A percentile compares a stretch with the other conserved stretches of the same genome.
Evolutionary conservation across 805 yeast species (phyloP).

Genomic region (Ogataea thermomethanolica): DNA sequence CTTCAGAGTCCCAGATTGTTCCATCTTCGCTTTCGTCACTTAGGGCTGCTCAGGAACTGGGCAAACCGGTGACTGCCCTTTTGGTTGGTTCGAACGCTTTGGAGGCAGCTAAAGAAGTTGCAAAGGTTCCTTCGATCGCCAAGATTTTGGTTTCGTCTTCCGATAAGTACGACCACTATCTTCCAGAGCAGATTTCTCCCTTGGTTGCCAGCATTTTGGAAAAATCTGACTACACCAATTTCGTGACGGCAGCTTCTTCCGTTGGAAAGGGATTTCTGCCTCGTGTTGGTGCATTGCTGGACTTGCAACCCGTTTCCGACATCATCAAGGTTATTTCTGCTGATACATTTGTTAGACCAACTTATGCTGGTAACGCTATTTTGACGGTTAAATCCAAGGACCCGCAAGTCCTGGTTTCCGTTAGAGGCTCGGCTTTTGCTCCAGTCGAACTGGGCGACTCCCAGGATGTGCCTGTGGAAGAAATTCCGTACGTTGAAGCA

Average conservation of each 20-base stretch:
- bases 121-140: slow-evolving; percentile 50
- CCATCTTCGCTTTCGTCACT: slow-evolving; percentile 71
- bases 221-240: slow-evolving; percentile 54
- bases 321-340: slow-evolving; percentile 62
- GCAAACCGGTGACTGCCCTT: slow-evolving; percentile 77
- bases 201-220: slow-evolving; percentile 48
- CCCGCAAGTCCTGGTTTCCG: slow-evolving; percentile 62
- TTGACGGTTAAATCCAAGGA: slow-evolving; percentile 76
- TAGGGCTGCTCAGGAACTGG: slow-evolving; percentile 72
- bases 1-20: slow-evolving; percentile 49
- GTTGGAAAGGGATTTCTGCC: slow-evolving; percentile 87
- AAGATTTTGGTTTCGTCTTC: slow-evolving; percentile 59
- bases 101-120: slow-evolving; percentile 47
- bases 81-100: slow-evolving; percentile 61
- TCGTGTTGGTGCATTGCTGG: slow-evolving; percentile 78
- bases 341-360: slow-evolving; percentile 84
- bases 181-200: slow-evolving; percentile 84
- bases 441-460: slow-evolving; percentile 34
- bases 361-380: slow-evolving; percentile 93
- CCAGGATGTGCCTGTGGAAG: slow-evolving; percentile 43
- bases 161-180: slow-evolving; percentile 56
- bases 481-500: slow-evolving; percentile 39
- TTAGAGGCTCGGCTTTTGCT: slow-evolving; percentile 80
- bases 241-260: slow-evolving; percentile 78
- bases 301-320: slow-evolving; percentile 86